Evolutionary conservation across 2,329 filamentous ascomycete genomes (phyloP).

Genomic region (Macrophomina phaseolina): DNA sequence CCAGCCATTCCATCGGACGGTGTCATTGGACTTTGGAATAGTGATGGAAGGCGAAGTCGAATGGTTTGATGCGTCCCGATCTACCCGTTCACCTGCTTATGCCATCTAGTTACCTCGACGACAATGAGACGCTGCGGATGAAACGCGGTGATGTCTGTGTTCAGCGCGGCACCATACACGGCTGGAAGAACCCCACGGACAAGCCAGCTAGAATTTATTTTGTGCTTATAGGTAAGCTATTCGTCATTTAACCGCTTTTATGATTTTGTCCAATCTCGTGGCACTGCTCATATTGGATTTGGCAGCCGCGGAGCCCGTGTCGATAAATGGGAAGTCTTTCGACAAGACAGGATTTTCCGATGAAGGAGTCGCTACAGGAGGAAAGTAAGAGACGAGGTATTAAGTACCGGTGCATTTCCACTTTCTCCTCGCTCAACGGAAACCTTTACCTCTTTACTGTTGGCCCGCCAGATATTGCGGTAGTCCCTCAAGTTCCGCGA

Average conservation of each 20-base stretch:
- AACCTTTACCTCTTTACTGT: too few species aligned
- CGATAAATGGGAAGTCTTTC: constrained; percentile 1
- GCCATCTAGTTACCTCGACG: not conserved
- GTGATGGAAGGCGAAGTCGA: constrained; percentile 17
- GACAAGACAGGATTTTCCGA: constrained; percentile 14
- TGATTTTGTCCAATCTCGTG: too few species aligned
- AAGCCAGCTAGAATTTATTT: constrained; percentile 9
- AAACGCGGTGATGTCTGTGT: constrained; percentile 44
- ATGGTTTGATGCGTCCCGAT: not conserved
- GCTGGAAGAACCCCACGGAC: constrained; percentile 40
- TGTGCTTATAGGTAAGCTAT: constrained; percentile 5
- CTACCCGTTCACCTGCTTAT: not conserved
- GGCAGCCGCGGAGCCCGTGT: constrained; percentile 6
- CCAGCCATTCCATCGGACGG: constrained; percentile 11
- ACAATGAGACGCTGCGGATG: constrained; percentile 30
- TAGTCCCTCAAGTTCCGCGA: too few species aligned
- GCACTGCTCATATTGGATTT: not conserved
- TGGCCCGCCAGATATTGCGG: too few species aligned
- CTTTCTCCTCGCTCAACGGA: too few species aligned
- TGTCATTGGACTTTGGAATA: constrained; percentile 6
- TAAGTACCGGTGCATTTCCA: too few species aligned
- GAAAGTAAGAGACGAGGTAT: not conserved
- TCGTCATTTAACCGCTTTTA: not conserved
- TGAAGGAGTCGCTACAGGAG: not conserved
- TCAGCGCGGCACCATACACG: constrained; percentile 47